Percentiles rank a stretch among this genome's conserved stretches.
Conservation (phyloP, 441 rosid genomes). For the Arabidopsis hybrid region DNA sequence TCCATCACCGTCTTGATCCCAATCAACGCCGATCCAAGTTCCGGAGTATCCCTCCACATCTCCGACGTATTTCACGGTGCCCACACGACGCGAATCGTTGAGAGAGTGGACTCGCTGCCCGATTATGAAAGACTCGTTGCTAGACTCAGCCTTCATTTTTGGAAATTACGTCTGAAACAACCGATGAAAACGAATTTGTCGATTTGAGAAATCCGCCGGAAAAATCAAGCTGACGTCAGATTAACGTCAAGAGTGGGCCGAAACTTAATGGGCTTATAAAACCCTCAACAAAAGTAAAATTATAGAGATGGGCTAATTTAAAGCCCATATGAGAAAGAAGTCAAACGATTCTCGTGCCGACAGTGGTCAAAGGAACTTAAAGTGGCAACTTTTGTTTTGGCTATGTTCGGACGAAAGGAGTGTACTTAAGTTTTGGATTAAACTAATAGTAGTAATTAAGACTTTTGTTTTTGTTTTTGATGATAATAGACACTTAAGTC, state of each 20-base stretch:
- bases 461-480: neutral
- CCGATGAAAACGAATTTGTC: neutral
- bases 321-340: neutral
- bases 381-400: constrained; percentile 14
- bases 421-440: constrained; percentile 37
- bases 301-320: neutral
- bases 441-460: constrained; percentile 25
- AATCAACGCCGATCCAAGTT: constrained; percentile 82
- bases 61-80: constrained; percentile 76
- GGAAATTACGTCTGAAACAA: neutral
- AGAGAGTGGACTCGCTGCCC: constrained; percentile 79
- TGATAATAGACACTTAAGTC: neutral
- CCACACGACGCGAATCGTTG: constrained; percentile 68
- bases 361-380: constrained; percentile 34
- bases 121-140: constrained; percentile 44
- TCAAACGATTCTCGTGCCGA: constrained; percentile 34
- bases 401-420: constrained; percentile 27
- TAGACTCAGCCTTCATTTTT: constrained; percentile 31
- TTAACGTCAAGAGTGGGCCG: neutral
- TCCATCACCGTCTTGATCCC: constrained; percentile 78
- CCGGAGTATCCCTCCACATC: constrained; percentile 69
- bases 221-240: constrained; percentile 1
- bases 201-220: constrained; percentile 10
- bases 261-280: constrained; percentile 6
- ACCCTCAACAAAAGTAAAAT: too few relatives aligned